Evolutionary conservation across 1,139 yeast genomes (phyloP).

Genomic region (Saccharomyces hybrid): DNA sequence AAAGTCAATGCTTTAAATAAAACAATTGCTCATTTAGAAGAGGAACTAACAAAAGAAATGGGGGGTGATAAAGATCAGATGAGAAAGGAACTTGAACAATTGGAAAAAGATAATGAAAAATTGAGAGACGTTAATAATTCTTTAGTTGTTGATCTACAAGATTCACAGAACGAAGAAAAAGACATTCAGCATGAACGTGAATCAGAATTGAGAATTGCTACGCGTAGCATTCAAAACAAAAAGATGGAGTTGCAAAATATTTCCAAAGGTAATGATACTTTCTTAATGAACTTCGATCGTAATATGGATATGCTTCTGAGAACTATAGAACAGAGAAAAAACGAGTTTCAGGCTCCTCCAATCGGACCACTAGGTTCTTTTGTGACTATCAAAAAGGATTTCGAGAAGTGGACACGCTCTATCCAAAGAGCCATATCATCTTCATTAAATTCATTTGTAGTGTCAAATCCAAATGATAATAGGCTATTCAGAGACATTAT

Average conservation of each 20-base stretch:
- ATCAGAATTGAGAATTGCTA: conserved; percentile 10
- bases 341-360: conserved; percentile 43
- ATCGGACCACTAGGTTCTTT: conserved; percentile 79
- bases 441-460: conserved; percentile 58
- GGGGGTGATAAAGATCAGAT: conserved; percentile 28
- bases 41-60: conserved; percentile 24
- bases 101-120: conserved; percentile 14
- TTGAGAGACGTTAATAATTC: conserved; percentile 10
- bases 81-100: conserved; percentile 12
- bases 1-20: conserved; percentile 34
- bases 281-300: conserved; percentile 41
- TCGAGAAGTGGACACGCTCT: conserved; percentile 52
- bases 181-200: conserved; percentile 10
- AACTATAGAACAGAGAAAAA: conserved; percentile 35
- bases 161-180: conserved; percentile 15
- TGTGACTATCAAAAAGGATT: conserved; percentile 50
- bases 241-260: conserved; percentile 15
- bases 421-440: conserved; percentile 48
- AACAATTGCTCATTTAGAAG: conserved; percentile 37
- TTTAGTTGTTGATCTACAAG: conserved; percentile 17
- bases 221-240: conserved; percentile 12
- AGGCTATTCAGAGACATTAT: conserved; percentile 41
- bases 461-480: conserved; percentile 56
- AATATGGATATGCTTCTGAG: conserved; percentile 38
- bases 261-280: conserved; percentile 19